Conservation (phyloP, 2,329 filamentous ascomycete species). For the Fusarium hostae region DNA sequence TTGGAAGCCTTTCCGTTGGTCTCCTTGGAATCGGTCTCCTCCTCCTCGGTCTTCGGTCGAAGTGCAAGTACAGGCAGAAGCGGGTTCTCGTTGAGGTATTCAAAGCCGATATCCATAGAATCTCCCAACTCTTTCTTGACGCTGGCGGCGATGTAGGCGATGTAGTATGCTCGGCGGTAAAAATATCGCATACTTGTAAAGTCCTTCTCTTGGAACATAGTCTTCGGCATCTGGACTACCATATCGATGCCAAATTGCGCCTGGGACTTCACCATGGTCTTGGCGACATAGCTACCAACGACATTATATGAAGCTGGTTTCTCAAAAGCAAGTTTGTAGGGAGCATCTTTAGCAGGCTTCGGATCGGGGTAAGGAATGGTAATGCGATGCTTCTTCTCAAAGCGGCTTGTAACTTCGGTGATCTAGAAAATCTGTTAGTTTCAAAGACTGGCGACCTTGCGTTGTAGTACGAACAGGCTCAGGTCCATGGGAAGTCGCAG, state of each 20-base stretch:
- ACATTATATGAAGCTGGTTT: conserved; percentile 85
- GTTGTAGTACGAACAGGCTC: conserved; percentile 57
- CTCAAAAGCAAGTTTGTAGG: conserved; percentile 83
- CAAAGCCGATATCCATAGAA: conserved; percentile 70
- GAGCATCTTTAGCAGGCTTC: conserved; percentile 76
- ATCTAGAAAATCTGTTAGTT: conserved; percentile 62
- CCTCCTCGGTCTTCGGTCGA: conserved; percentile 48
- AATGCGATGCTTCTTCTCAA: conserved; percentile 75
- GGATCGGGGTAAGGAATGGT: conserved; percentile 88
- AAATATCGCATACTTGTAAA: conserved; percentile 94
- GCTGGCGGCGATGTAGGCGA: conserved; percentile 81
- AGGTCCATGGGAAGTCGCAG: conserved; percentile 60
- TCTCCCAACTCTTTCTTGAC: conserved; percentile 68
- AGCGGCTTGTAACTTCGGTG: conserved; percentile 71
- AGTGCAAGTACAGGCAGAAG: conserved; percentile 75
- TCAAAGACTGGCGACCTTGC: neutral
- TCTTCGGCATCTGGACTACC: conserved; percentile 83
- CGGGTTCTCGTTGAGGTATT: conserved; percentile 76
- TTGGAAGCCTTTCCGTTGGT: conserved; percentile 34
- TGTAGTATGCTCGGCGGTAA: conserved; percentile 91
- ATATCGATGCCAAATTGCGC: conserved; percentile 76
- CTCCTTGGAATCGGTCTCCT: conserved; percentile 25
- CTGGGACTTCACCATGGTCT: conserved; percentile 76
- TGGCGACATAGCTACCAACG: conserved; percentile 85
- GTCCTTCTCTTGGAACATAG: conserved; percentile 92